These are phyloP conservation scores for Claviceps sp. DNA, from an alignment of 2,329 filamentous ascomycete species.

Conservation along the genomic window DNA sequence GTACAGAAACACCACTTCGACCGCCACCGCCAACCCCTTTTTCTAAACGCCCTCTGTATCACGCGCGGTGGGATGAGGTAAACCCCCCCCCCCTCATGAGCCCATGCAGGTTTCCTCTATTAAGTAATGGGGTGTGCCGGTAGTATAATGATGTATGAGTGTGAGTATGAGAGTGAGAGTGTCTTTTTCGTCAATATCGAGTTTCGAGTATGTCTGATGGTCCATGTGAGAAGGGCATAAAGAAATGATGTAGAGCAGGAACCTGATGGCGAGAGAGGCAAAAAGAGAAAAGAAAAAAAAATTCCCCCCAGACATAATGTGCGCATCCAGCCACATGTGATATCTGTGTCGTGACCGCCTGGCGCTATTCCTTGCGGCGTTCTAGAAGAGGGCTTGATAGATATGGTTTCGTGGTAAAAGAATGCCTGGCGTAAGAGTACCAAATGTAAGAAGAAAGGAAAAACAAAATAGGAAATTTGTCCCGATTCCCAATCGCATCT, in stretches of 20 bases:
- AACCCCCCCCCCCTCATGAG: not conserved
- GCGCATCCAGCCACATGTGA: conserved; percentile 18
- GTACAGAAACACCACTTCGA: not conserved
- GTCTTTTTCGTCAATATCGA: not conserved
- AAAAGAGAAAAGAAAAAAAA: conserved; percentile 14
- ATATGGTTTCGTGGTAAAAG: conserved; percentile 21
- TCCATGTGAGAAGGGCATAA: conserved; percentile 8
- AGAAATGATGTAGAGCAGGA: conserved; percentile 12
- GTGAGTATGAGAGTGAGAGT: not conserved
- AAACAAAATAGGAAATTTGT: not conserved
- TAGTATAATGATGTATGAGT: conserved; percentile 1
- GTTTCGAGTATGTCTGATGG: not conserved
- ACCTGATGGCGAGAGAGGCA: conserved; percentile 10
- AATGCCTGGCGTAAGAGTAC: conserved; percentile 19
- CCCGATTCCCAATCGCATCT: not conserved
- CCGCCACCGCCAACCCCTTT: not conserved
- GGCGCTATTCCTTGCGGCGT: conserved; percentile 27
- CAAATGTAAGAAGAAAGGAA: conserved; percentile 2
- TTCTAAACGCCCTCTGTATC: not conserved
- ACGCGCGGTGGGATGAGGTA: not conserved
- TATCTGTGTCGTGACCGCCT: conserved; percentile 21
- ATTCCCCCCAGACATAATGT: not conserved
- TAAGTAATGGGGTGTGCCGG: conserved; percentile 1
- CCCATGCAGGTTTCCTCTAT: not conserved
- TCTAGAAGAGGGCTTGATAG: conserved; percentile 20